phyloP scores from a whole-genome alignment of 305 asterid genomes.

The Fraxinus xanthoxyloides region DNA sequence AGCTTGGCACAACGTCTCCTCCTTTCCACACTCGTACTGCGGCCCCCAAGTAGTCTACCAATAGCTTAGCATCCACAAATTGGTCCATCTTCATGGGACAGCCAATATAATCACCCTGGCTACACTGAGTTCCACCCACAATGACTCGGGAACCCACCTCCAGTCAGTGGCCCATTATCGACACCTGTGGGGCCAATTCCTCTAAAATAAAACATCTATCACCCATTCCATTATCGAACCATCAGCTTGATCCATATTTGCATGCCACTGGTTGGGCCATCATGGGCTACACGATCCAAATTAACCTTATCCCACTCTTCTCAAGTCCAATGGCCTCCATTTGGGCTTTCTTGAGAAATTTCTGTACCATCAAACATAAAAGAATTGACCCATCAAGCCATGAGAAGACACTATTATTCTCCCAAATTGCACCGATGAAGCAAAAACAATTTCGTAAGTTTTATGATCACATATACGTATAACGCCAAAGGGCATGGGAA shows the following conservation, averaged over 20 bases:
- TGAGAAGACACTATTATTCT: neutral
- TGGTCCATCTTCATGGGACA: slow-evolving; percentile 93
- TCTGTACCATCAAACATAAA: neutral
- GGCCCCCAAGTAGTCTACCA: slow-evolving; percentile 48
- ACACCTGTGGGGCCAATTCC: slow-evolving; percentile 66
- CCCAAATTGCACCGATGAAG: neutral
- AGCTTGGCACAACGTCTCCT: slow-evolving; percentile 39
- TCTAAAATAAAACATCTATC: slow-evolving; percentile 44
- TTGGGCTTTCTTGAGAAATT: neutral
- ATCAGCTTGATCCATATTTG: neutral
- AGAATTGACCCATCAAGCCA: neutral
- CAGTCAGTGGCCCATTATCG: slow-evolving; percentile 52
- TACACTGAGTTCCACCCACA: slow-evolving; percentile 74
- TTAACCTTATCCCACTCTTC: neutral
- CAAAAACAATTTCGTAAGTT: neutral
- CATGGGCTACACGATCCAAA: neutral
- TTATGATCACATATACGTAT: no score
- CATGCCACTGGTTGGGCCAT: neutral
- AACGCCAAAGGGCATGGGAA: no score
- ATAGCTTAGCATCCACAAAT: slow-evolving; percentile 39
- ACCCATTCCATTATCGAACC: slow-evolving; percentile 33
- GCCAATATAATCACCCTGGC: slow-evolving; percentile 60
- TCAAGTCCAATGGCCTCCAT: neutral
- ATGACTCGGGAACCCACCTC: slow-evolving; percentile 64
- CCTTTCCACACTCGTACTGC: slow-evolving; percentile 42